A percentile compares a stretch with the other conserved stretches of the same genome.
Conservation (phyloP, 371 early-diverging fungal species). For the Massospora cicadina region DNA sequence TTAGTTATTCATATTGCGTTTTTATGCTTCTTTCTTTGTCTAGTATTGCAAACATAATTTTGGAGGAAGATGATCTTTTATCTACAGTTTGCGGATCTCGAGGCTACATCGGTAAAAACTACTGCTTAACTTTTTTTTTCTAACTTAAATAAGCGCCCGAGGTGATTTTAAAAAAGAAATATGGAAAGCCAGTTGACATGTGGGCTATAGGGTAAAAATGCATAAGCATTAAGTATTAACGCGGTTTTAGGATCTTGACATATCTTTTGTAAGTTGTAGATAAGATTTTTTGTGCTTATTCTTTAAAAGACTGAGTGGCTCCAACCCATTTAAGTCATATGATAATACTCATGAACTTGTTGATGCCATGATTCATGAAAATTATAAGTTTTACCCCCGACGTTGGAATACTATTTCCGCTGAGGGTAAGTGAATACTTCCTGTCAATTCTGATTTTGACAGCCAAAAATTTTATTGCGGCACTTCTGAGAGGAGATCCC, state of each 20-base stretch:
- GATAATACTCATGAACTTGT: slow-evolving; percentile 38
- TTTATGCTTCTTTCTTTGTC: neutral
- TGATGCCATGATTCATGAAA: slow-evolving; percentile 37
- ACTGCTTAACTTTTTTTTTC: neutral
- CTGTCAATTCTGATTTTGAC: neutral
- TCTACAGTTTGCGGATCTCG: slow-evolving; percentile 41
- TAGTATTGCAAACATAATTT: slow-evolving; percentile 34
- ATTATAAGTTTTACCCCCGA: slow-evolving; percentile 53
- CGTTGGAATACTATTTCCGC: slow-evolving; percentile 64
- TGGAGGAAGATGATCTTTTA: slow-evolving; percentile 25
- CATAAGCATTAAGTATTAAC: neutral
- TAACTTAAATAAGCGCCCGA: slow-evolving; percentile 48
- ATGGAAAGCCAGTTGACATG: slow-evolving; percentile 64
- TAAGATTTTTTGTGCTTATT: neutral
- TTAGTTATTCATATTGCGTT: neutral
- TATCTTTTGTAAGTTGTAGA: slow-evolving; percentile 37
- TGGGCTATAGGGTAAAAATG: slow-evolving; percentile 5
- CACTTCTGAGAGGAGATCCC: slow-evolving; percentile 53
- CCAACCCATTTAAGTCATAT: slow-evolving; percentile 53
- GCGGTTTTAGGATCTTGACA: slow-evolving; percentile 30
- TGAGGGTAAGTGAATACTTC: slow-evolving; percentile 22
- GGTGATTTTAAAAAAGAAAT: slow-evolving; percentile 43
- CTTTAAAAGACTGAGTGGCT: slow-evolving; percentile 35
- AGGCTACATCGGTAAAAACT: slow-evolving; percentile 20
- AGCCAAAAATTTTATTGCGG: slow-evolving; percentile 84